Evolutionary conservation across 371 early-diverging fungal species (phyloP), one percentile per base, ranked within the genome.

Genomic region (Phascolomyces articulosus): DNA sequence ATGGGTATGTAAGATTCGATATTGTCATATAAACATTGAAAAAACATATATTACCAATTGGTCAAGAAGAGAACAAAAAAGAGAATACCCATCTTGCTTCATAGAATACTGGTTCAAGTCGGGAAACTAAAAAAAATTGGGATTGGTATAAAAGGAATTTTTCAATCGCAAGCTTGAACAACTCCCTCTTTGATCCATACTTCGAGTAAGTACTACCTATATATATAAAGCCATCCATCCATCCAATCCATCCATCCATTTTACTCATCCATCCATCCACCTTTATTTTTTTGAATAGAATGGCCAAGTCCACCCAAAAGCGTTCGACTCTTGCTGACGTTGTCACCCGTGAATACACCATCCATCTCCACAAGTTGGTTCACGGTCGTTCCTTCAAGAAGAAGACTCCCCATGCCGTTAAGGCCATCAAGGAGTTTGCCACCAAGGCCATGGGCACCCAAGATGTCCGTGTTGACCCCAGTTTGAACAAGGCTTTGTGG

Each of bases 291-390:
- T n/a, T n/a, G n/a, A n/a, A n/a, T 49, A 82, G 86, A 77, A 85
- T 84, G 79, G 79, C 83, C 71, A 73, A 73, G 73, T 77, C 75
- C 68, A 76, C 79, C 77, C 63, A 62, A 31, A 84, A 87, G 84
- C 85, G 87, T 72, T 87, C 87, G 64, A 84, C 87, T 59, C 82
- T 86, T 73, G 72, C 85, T 75, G 87, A 87, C 77, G 85, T 89
- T 71, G 91, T 96, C 74, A 92, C 96, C 70, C 92, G 95, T 71
- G 96, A 96, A 78, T 95, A 91, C 92, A 97, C 96, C 83, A 92
- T 95, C 79, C 94, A 96, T 89, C 75, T 97, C 73, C 96, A 96
- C 94, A 95, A 95, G 89, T 85, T 84, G 68, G 90, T 95, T 71
- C 79, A 76, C 58, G 74, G 70, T 58, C 59, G 67, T 58, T 84